Evolutionary conservation across 441 rosid genomes (phyloP).

Genomic region (Hypseocharis bilobata): DNA sequence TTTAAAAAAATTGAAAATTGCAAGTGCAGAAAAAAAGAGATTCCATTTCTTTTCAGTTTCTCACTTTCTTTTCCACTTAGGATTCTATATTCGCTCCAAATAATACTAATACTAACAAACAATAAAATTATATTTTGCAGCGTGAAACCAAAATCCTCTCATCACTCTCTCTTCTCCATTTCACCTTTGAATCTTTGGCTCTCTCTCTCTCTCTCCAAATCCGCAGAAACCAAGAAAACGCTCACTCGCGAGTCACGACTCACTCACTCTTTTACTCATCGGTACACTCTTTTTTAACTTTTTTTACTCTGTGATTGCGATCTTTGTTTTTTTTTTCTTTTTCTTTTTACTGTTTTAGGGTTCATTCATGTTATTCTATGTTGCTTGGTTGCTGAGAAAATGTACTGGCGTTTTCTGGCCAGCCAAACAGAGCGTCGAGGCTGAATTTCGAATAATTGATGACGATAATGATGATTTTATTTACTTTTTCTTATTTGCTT

Average conservation of each 20-base stretch:
- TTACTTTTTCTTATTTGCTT: background rate
- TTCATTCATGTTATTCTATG: background rate
- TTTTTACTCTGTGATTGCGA: background rate
- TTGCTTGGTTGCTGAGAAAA: slow-evolving; percentile 1
- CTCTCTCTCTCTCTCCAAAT: slow-evolving; percentile 1
- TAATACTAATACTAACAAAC: too few species aligned
- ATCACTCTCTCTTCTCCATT: background rate
- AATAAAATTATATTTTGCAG: background rate
- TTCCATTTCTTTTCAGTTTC: background rate
- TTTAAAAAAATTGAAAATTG: too few species aligned
- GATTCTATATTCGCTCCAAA: slow-evolving; percentile 1
- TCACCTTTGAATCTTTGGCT: slow-evolving; percentile 5
- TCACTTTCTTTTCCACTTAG: background rate
- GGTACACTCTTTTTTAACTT: background rate
- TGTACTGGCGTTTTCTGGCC: background rate
- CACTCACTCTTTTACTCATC: background rate
- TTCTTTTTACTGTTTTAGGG: slow-evolving; percentile 1
- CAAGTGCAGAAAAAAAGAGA: background rate
- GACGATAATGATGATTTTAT: background rate
- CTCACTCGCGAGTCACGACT: background rate
- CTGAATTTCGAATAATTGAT: background rate
- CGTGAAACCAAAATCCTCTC: background rate
- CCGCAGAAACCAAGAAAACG: background rate
- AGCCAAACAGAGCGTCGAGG: background rate
- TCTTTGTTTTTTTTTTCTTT: too few species aligned